A percentile compares a stretch with the other conserved stretches of the same genome.
These are phyloP conservation scores for Linnemannia elongata DNA, from an alignment of 192 early-diverging fungal genomes.

Conservation along the genomic window DNA sequence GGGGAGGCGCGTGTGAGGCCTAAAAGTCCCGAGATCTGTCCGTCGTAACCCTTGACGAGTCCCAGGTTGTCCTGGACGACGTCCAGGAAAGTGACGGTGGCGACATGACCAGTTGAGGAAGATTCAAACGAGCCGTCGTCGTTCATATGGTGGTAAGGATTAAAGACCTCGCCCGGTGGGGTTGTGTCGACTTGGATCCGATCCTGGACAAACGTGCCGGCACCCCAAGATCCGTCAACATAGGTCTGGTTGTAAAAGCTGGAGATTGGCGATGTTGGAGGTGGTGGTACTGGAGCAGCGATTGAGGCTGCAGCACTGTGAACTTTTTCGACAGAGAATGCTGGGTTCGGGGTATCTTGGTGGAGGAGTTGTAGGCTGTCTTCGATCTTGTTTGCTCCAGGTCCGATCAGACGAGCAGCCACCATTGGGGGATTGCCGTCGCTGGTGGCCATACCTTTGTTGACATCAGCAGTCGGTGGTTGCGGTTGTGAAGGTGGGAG, in stretches of 20 bases:
- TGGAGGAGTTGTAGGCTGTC: not conserved
- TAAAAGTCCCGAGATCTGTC: constrained; percentile 32
- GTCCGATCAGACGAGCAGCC: not conserved
- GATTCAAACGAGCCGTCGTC: not conserved
- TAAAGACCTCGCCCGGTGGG: not conserved
- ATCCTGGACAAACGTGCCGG: constrained; percentile 44
- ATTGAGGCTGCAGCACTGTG: not conserved
- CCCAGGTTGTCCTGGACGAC: constrained; percentile 36
- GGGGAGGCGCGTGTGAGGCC: constrained; percentile 29
- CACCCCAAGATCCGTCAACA: constrained; percentile 45
- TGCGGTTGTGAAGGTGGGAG: not conserved
- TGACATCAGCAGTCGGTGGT: not conserved
- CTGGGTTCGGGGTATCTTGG: not conserved
- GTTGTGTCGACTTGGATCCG: constrained; percentile 32
- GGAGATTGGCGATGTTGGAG: not conserved
- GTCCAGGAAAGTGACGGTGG: constrained; percentile 29
- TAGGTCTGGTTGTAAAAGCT: constrained; percentile 34
- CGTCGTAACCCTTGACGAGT: constrained; percentile 24
- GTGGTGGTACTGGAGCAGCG: not conserved
- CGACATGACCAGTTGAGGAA: not conserved
- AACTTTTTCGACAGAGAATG: not conserved
- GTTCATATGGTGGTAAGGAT: not conserved
- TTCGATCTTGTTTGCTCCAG: constrained; percentile 7
- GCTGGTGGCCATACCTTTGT: not conserved
- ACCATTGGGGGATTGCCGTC: not conserved